Percentiles rank a stretch among this genome's conserved stretches.
phyloP scores from a whole-genome alignment of 2,329 filamentous ascomycete species.

The Penicillium concentricum region DNA sequence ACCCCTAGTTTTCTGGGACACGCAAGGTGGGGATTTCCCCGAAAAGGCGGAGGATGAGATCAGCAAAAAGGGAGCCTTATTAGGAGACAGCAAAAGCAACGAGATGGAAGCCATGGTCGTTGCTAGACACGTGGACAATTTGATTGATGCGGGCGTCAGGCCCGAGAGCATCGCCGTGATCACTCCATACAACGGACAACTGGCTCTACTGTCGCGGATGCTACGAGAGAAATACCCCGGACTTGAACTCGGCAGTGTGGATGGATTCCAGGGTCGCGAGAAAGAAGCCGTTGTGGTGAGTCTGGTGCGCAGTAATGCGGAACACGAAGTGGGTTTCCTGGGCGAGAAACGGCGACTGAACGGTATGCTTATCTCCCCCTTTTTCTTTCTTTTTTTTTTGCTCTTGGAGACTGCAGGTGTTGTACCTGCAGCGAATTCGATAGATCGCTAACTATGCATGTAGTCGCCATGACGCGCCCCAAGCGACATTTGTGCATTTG shows the following conservation, averaged over 20 bases:
- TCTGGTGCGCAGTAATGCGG: slow-evolving; percentile 85
- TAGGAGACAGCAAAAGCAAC: slow-evolving; percentile 84
- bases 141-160: slow-evolving; percentile 77
- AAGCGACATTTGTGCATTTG: slow-evolving; percentile 87
- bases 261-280: slow-evolving; percentile 95
- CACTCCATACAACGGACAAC: slow-evolving; percentile 94
- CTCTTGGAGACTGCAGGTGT: not conserved
- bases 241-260: slow-evolving; percentile 92
- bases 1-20: slow-evolving; percentile 91
- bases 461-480: slow-evolving; percentile 95
- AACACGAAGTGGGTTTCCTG: slow-evolving; percentile 88
- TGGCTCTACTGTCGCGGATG: slow-evolving; percentile 70
- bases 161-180: slow-evolving; percentile 87
- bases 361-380: slow-evolving; percentile 55
- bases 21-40: slow-evolving; percentile 87
- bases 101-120: slow-evolving; percentile 85
- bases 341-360: slow-evolving; percentile 90
- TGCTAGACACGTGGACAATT: slow-evolving; percentile 68
- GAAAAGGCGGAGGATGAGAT: slow-evolving; percentile 75
- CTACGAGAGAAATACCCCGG: slow-evolving; percentile 79
- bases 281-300: slow-evolving; percentile 94
- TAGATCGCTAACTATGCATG: slow-evolving; percentile 19
- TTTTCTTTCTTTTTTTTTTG: not conserved
- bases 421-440: not conserved
- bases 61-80: slow-evolving; percentile 50